Percentiles rank a stretch among this genome's conserved stretches.
Evolutionary conservation across 768 basidiomycete species (phyloP).

Genomic region (Psilocybe azurescens): DNA sequence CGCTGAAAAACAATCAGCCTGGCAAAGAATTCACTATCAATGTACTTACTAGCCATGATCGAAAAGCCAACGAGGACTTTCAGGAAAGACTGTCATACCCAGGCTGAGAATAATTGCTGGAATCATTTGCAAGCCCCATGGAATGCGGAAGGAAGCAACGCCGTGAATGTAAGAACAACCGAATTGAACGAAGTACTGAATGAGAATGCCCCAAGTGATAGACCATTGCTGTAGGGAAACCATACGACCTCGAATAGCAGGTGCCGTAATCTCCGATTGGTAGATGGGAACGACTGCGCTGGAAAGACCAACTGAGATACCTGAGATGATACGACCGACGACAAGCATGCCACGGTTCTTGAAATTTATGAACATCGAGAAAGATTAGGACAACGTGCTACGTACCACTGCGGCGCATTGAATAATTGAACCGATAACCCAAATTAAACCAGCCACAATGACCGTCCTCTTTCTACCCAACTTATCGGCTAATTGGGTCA

Average conservation of each 20-base stretch:
- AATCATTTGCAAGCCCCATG: conserved; percentile 82
- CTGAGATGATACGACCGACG: conserved; percentile 69
- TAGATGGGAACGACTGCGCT: conserved; percentile 75
- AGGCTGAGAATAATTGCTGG: conserved; percentile 71
- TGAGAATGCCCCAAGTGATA: conserved; percentile 79
- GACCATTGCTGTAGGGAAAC: conserved; percentile 84
- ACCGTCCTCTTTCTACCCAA: conserved; percentile 71
- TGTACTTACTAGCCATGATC: conserved; percentile 56
- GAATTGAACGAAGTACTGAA: conserved; percentile 80
- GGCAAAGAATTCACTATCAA: background rate
- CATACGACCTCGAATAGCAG: conserved; percentile 73
- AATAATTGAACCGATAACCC: conserved; percentile 76
- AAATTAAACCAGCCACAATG: conserved; percentile 69
- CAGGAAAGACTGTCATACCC: conserved; percentile 74
- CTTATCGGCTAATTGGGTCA: conserved; percentile 65
- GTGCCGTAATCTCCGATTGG: conserved; percentile 77
- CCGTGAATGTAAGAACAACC: conserved; percentile 78
- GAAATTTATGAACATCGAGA: background rate
- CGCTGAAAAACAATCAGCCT: conserved; percentile 29
- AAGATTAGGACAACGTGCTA: conserved; percentile 3
- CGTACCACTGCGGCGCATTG: conserved; percentile 63
- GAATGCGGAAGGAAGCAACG: conserved; percentile 76
- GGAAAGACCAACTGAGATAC: conserved; percentile 69
- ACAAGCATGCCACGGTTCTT: conserved; percentile 81
- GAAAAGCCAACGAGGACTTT: conserved; percentile 74